These are phyloP conservation scores for Vicia sativa DNA, from an alignment of 306 rosid genomes.

Conservation along the genomic window DNA sequence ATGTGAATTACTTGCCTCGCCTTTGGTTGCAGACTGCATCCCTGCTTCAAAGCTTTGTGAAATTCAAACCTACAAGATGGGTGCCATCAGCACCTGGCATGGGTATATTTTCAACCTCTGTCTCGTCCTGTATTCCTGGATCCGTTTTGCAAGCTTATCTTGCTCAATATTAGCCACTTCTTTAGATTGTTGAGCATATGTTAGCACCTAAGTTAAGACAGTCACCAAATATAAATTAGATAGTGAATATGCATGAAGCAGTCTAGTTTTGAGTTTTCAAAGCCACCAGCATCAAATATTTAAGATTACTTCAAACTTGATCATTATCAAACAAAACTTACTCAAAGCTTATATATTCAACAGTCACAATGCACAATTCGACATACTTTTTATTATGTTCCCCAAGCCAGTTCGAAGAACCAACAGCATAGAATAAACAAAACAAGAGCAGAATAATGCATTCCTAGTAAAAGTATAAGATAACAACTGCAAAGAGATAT, in stretches of 20 bases:
- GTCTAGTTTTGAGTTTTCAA: slow-evolving; percentile 8
- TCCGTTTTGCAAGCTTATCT: slow-evolving; percentile 97
- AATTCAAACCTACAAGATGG: slow-evolving; percentile 57
- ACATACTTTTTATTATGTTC: neutral
- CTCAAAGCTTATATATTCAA: slow-evolving; percentile 14
- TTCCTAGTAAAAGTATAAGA: slow-evolving; percentile 11
- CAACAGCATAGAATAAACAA: slow-evolving; percentile 22
- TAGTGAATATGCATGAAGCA: slow-evolving; percentile 17
- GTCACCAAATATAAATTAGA: slow-evolving; percentile 22
- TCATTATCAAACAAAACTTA: slow-evolving; percentile 25
- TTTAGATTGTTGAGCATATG: slow-evolving; percentile 95
- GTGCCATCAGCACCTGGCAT: slow-evolving; percentile 53
- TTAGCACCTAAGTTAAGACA: slow-evolving; percentile 66
- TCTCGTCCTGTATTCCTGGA: slow-evolving; percentile 90
- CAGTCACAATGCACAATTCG: neutral
- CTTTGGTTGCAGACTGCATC: slow-evolving; percentile 57
- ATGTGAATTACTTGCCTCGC: slow-evolving; percentile 66
- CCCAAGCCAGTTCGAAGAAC: slow-evolving; percentile 25
- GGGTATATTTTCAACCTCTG: slow-evolving; percentile 69
- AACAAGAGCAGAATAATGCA: neutral
- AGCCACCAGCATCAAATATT: slow-evolving; percentile 14
- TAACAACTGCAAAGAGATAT: slow-evolving; percentile 18
- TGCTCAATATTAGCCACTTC: slow-evolving; percentile 88
- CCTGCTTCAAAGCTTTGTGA: slow-evolving; percentile 62
- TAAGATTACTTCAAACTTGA: slow-evolving; percentile 30